Evolutionary conservation across 2,329 filamentous ascomycete genomes (phyloP), one percentile per base, ranked within the genome.

Genomic region (Diaporthe vaccinii): DNA sequence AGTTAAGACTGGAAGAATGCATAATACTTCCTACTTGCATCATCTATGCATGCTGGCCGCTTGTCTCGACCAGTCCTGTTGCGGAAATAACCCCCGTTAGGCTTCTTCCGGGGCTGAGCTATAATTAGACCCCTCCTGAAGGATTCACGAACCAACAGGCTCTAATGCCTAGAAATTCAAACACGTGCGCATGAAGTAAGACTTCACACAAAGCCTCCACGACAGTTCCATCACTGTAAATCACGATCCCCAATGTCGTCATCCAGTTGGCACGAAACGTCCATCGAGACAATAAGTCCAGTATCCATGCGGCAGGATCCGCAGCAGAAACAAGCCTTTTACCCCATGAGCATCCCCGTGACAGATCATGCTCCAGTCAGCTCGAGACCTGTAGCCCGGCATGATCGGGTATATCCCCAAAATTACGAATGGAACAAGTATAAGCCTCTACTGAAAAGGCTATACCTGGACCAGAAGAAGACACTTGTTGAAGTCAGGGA

Each of bases 391-490:
- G 31, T 22, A 12, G 14, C 22, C 28, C 31, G 46, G 17, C 31
- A 17, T 22, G 4, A 25, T 15, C 31, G 28, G 1, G 20, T 14
- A 8, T 20, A 9, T 36, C 6, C 12, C 22, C 62, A 68, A 25
- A 36, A 20, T 12, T 46, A 8, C 22, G 44, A 68, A n/a, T 68
- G 62, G 62, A 25, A 17, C 15, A 22, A 25, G 31, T 53, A 68
- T 25, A 68, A 68, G 31, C 31, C 62, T 25, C 8, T 68, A 1
- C 4, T 68, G 28, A 68, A 22, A 31, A 68, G 22, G n/a, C 14
- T 68, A 22, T 68, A 68, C 44, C 25, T 68, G 62, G 62, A 68
- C 8, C 46, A 68, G 12, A 68, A 68, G 10, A 51, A 39, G 17
- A 68, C 62, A 4, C 62, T 68, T 25, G 6, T 14, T 25, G 31